Evolutionary conservation across 2,329 filamentous ascomycete genomes (phyloP).

Genomic region (Cryphonectria parasitica): DNA sequence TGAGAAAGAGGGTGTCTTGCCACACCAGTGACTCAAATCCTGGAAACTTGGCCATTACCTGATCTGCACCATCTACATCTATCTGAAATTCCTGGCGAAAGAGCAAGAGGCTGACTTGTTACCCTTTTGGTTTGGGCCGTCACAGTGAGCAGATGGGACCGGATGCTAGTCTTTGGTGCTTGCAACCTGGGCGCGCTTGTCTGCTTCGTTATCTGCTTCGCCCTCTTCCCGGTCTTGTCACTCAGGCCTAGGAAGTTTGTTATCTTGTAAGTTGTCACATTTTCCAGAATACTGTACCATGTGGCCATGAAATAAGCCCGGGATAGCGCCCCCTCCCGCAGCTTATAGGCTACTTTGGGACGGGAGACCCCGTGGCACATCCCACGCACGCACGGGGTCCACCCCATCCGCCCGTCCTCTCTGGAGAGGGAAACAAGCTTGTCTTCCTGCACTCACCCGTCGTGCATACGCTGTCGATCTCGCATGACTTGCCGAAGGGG

Average conservation of each 20-base stretch:
- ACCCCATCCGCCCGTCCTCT: slow-evolving; percentile 17
- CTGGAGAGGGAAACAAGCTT: slow-evolving; percentile 31
- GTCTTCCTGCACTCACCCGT: slow-evolving; percentile 43
- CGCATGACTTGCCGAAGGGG: slow-evolving; percentile 32
- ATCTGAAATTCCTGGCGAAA: slow-evolving; percentile 15
- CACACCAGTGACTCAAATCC: slow-evolving; percentile 46
- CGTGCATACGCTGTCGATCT: slow-evolving; percentile 37
- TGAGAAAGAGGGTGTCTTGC: slow-evolving; percentile 43
- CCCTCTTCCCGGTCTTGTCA: slow-evolving; percentile 81
- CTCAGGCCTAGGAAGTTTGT: slow-evolving; percentile 91
- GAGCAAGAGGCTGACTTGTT: slow-evolving; percentile 35
- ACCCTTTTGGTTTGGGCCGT: slow-evolving; percentile 21
- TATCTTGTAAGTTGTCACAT: slow-evolving; percentile 77
- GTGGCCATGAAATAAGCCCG: slow-evolving; percentile 13
- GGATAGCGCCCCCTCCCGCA: slow-evolving; percentile 18
- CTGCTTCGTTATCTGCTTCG: slow-evolving; percentile 93
- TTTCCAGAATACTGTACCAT: slow-evolving; percentile 27
- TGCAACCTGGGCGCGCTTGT: slow-evolving; percentile 88
- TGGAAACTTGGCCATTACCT: slow-evolving; percentile 31
- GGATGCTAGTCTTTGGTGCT: slow-evolving; percentile 85
- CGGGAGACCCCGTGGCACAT: slow-evolving; percentile 22
- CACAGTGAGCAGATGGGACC: slow-evolving; percentile 97
- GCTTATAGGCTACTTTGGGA: neutral
- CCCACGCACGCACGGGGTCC: slow-evolving; percentile 26
- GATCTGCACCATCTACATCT: slow-evolving; percentile 8